These are phyloP conservation scores for Tulasnella sp. DNA, from an alignment of 768 basidiomycete genomes.

Conservation along the genomic window DNA sequence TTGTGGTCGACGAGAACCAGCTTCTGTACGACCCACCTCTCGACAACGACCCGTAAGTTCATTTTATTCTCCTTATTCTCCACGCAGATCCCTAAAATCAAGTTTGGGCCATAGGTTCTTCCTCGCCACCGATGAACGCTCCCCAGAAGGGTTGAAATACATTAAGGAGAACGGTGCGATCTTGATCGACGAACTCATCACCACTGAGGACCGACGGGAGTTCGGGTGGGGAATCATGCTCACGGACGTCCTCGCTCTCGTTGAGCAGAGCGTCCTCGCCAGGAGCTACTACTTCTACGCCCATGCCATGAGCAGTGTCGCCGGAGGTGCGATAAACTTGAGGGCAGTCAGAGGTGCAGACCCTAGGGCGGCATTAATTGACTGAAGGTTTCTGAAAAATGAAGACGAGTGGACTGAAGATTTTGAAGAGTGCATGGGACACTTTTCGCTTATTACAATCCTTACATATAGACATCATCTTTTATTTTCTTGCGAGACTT, in stretches of 20 bases:
- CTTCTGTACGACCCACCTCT: conserved; percentile 10
- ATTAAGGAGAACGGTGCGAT: conserved; percentile 32
- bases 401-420: too few species aligned
- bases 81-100: not conserved
- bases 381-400: conserved; percentile 1
- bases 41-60: conserved; percentile 17
- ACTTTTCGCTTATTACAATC: too few species aligned
- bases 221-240: conserved; percentile 21
- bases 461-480: too few species aligned
- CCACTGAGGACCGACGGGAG: conserved; percentile 29
- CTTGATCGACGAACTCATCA: conserved; percentile 35
- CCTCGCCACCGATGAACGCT: conserved; percentile 35
- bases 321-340: conserved; percentile 15
- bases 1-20: conserved; percentile 13
- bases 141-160: conserved; percentile 26
- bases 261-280: conserved; percentile 22
- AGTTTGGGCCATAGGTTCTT: conserved; percentile 20
- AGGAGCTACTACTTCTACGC: conserved; percentile 20
- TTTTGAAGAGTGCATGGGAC: too few species aligned
- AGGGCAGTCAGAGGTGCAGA: conserved; percentile 11
- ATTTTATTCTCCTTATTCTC: not conserved
- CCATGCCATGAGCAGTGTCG: conserved; percentile 19
- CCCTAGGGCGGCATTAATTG: not conserved
- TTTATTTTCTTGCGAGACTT: too few species aligned
- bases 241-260: conserved; percentile 22